Evolutionary conservation across 805 yeast species (phyloP), one percentile per base, ranked within the genome.

Genomic region (Lachancea quebecensis): DNA sequence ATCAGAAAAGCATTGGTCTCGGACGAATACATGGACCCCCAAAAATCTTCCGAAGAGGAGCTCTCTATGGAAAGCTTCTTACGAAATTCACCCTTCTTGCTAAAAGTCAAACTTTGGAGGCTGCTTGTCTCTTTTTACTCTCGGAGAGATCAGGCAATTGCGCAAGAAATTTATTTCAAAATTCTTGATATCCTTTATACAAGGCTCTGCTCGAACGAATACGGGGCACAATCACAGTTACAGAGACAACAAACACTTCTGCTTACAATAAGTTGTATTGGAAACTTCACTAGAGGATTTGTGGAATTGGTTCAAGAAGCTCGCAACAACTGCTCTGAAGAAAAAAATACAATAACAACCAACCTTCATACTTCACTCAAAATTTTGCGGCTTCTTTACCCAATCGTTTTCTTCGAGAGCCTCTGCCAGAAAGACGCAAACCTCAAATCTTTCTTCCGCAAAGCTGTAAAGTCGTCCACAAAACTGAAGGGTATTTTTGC

Each of bases 41-140:
- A 16, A 2, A 14, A n/a, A 2, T 25, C 17, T 4, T 36, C 65
- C 11, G 45, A 57, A 1, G 75, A 72, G 31, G 69, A 74, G 31
- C 51, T 56, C 12, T 79, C 89, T 7, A 80, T 88, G 60, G 68
- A 72, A 17, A 62, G 68, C 10, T 87, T 91, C 56, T 68, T 93
- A 12, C 64, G 69, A 2, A 69, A 68, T 10, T 79, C 95, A 0
- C 78, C 93, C 0, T 67, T 83, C 17, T 82, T 78, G 17, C 73
- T 88, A 58, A 77, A 77, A 45, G 65, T 89, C 33, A 81, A 81
- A 44, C 64, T 93, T 2, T 90, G 97, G 95, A 78, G 77, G 29
- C 72, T 83, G 18, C 66, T 90, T 14, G 71, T 87, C 39, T 77
- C 74, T 50, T 73, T 74, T 45, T 85, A 83, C 53, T 58, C 57